These are phyloP conservation scores for Debaryomyces hansenii DNA, from an alignment of 805 yeast genomes.

Conservation along the genomic window DNA sequence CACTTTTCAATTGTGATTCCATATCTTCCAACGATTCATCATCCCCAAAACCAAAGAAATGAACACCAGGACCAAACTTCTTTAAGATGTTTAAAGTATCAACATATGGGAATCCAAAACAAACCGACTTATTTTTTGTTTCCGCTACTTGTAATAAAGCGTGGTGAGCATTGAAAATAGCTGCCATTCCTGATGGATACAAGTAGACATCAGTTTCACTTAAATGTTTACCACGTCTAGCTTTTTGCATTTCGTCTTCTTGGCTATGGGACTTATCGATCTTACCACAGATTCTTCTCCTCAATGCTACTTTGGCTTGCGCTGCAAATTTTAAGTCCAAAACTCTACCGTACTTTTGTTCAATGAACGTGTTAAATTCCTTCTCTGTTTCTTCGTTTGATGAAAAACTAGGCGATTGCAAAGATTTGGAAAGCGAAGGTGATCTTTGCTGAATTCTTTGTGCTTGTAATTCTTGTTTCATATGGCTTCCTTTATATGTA, in stretches of 20 bases:
- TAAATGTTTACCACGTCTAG: slow-evolving; percentile 29
- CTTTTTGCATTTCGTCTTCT: slow-evolving; percentile 25
- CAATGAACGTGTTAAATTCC: slow-evolving; percentile 69
- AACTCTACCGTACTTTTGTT: slow-evolving; percentile 88
- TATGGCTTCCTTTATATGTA: slow-evolving; percentile 4
- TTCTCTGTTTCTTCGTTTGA: slow-evolving; percentile 37
- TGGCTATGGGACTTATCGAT: slow-evolving; percentile 42
- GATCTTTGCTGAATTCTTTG: slow-evolving; percentile 30
- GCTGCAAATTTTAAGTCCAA: slow-evolving; percentile 73
- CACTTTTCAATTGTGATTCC: slow-evolving; percentile 54
- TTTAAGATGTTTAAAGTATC: slow-evolving; percentile 83
- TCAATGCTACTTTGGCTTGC: slow-evolving; percentile 74
- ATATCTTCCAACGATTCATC: slow-evolving; percentile 64
- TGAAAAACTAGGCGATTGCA: slow-evolving; percentile 19
- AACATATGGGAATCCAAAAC: slow-evolving; percentile 95
- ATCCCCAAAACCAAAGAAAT: slow-evolving; percentile 84
- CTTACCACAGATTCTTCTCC: slow-evolving; percentile 71
- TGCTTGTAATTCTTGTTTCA: slow-evolving; percentile 37
- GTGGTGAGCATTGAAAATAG: slow-evolving; percentile 81
- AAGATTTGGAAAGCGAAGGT: slow-evolving; percentile 31
- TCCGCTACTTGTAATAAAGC: slow-evolving; percentile 36
- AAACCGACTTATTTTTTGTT: slow-evolving; percentile 63
- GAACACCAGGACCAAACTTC: slow-evolving; percentile 91
- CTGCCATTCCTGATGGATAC: slow-evolving; percentile 90
- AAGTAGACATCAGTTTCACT: slow-evolving; percentile 72